Evolutionary conservation across 2,329 filamentous ascomycete species (phyloP).

Genomic region (Pseudogymnoascus sp.): DNA sequence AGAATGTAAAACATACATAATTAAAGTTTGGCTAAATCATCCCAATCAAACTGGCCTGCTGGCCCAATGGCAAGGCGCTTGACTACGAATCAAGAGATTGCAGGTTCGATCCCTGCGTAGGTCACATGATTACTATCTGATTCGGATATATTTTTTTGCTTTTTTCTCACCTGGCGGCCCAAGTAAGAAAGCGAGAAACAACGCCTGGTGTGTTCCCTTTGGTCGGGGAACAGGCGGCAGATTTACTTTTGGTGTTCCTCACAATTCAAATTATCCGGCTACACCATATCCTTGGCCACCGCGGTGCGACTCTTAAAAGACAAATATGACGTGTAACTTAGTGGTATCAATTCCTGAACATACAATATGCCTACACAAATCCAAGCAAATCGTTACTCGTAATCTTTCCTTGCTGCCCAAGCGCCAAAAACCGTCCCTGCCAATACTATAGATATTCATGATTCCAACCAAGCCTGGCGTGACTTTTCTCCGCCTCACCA

Average conservation of each 20-base stretch:
- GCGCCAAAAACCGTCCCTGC: not conserved
- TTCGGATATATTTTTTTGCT: not conserved
- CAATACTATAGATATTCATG: not conserved
- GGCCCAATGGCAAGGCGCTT: constrained; percentile 44
- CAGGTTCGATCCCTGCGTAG: constrained; percentile 37
- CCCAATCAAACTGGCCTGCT: constrained; percentile 22
- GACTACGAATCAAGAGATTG: constrained; percentile 46
- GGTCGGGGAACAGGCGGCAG: not conserved
- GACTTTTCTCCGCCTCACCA: not conserved
- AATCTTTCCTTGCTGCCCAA: not conserved
- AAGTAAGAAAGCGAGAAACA: not conserved
- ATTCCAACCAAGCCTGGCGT: not conserved
- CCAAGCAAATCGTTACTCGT: constrained; percentile 3
- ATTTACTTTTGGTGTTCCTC: not conserved
- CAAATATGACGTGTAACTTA: not conserved
- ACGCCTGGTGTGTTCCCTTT: not conserved
- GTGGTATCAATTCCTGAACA: constrained; percentile 5
- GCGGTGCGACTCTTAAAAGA: not conserved
- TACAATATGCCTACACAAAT: constrained; percentile 7
- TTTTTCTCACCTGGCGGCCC: not conserved
- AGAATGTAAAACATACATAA: not conserved
- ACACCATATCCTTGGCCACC: not conserved
- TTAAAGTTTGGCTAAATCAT: not conserved
- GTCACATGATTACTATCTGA: constrained; percentile 16
- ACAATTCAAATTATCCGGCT: not conserved